These are phyloP conservation scores for Porodaedalea pini DNA, from an alignment of 1,284 basidiomycete species.

Conservation along the genomic window DNA sequence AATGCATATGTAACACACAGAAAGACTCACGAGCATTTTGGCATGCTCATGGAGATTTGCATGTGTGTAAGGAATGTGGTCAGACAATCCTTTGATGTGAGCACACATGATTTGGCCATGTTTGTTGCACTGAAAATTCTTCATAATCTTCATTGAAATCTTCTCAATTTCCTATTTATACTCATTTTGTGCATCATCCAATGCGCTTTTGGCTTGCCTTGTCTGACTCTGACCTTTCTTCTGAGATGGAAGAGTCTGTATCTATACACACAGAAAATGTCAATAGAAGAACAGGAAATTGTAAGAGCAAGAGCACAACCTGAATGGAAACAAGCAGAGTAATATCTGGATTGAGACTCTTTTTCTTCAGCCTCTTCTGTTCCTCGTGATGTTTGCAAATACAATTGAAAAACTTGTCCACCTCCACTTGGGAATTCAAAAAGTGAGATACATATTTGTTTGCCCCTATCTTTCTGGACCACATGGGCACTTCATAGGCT, in stretches of 20 bases:
- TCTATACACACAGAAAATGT: too few species aligned
- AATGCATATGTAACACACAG: neutral
- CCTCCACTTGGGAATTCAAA: neutral
- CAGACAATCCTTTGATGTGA: neutral
- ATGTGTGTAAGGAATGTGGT: neutral
- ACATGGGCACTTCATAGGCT: neutral
- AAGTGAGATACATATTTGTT: neutral
- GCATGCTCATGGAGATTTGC: neutral
- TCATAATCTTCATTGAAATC: neutral
- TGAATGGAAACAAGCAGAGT: neutral
- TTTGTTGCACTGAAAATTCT: neutral
- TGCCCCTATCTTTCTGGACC: neutral
- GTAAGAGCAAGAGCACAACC: neutral
- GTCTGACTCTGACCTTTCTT: too few species aligned
- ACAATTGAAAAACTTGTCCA: neutral
- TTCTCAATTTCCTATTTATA: neutral
- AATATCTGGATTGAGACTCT: neutral
- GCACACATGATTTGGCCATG: neutral
- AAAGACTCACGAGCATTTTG: neutral
- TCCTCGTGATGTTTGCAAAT: neutral
- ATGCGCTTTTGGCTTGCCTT: too few species aligned
- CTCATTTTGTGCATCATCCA: too few species aligned
- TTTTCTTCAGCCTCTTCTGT: neutral
- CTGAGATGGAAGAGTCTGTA: too few species aligned
- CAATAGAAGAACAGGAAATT: neutral